Evolutionary conservation across 306 rosid species (phyloP), one percentile per base, ranked within the genome.

Genomic region (Casuarina equisetifolia): DNA sequence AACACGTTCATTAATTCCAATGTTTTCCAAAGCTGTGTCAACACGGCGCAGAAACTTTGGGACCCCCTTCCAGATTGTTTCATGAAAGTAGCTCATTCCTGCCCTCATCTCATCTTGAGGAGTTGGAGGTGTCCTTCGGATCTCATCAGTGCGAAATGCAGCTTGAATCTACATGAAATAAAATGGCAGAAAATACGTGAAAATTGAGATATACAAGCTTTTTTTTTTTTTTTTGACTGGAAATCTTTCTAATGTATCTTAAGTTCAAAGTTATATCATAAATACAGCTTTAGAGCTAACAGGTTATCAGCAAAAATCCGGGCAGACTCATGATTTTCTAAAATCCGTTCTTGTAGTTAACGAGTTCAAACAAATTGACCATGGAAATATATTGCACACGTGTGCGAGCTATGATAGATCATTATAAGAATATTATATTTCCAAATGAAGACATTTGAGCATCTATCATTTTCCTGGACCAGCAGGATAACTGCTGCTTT

Each of bases 81-180:
- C 99, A 40, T 96, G 98, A 83, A 96, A 96, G 86, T 96, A 96
- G 87, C 99, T 96, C 99, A 96, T 96, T 74, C 99, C 99, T 11
- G 99, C 99, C 74, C 99, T 91, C 98, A 93, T 96, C 82, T 96
- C 99, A 90, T 95, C 98, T 86, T 96, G 99, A 52, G 99, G 99
- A 36, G 99, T 91, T 40, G 99, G 99, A 76, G 99, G 89, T 20
- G 96, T 92, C 81, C 99, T 90, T 55, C 80, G 89, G 76, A 96
- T 96, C 87, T 96, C 99, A 84, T 96, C 99, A 0, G 99, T 96
- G 11, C 99, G 96, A 80, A 96, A 96, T 63, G 98, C 99, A 74
- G 99, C 99, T 91, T 96, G 99, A 81, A 96, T 96, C 99, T 96
- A 66, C 77, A 83, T 13, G 45, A 58, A 75, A 15, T 52, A 39